phyloP scores from a whole-genome alignment of 352 stramenopile genomes.

The Aphanomyces stellatus region DNA sequence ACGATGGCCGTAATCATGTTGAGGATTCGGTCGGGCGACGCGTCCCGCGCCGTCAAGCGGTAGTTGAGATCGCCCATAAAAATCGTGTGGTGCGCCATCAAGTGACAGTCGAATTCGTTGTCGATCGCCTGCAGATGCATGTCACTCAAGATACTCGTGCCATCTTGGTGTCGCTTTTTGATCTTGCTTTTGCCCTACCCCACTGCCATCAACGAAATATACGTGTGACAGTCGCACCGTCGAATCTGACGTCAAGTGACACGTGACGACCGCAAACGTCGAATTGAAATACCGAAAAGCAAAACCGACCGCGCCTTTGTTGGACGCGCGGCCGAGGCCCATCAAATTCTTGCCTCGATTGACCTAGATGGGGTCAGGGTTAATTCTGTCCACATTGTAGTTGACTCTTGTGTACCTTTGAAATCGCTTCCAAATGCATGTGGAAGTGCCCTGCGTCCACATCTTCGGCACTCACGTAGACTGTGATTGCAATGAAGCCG shows the following conservation, averaged over 20 bases:
- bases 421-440: slow-evolving; percentile 46
- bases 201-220: neutral
- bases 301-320: slow-evolving; percentile 87
- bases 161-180: slow-evolving; percentile 68
- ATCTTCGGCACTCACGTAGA: slow-evolving; percentile 66
- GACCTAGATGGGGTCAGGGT: slow-evolving; percentile 62
- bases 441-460: slow-evolving; percentile 55
- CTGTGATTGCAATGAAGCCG: slow-evolving; percentile 77
- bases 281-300: slow-evolving; percentile 82
- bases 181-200: slow-evolving; percentile 40
- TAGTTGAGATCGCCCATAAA: slow-evolving; percentile 89
- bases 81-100: slow-evolving; percentile 82
- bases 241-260: slow-evolving; percentile 82
- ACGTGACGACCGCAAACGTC: slow-evolving; percentile 81
- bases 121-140: slow-evolving; percentile 75
- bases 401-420: slow-evolving; percentile 1
- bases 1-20: neutral
- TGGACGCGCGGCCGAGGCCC: slow-evolving; percentile 69
- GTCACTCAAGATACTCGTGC: slow-evolving; percentile 73
- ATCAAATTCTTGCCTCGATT: slow-evolving; percentile 70
- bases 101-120: slow-evolving; percentile 72
- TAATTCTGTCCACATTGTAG: too few relatives aligned
- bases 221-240: slow-evolving; percentile 16
- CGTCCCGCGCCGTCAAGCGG: slow-evolving; percentile 41
- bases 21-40: slow-evolving; percentile 8